Conservation (phyloP, 2,329 filamentous ascomycete genomes). For the Trichoderma gracile region DNA sequence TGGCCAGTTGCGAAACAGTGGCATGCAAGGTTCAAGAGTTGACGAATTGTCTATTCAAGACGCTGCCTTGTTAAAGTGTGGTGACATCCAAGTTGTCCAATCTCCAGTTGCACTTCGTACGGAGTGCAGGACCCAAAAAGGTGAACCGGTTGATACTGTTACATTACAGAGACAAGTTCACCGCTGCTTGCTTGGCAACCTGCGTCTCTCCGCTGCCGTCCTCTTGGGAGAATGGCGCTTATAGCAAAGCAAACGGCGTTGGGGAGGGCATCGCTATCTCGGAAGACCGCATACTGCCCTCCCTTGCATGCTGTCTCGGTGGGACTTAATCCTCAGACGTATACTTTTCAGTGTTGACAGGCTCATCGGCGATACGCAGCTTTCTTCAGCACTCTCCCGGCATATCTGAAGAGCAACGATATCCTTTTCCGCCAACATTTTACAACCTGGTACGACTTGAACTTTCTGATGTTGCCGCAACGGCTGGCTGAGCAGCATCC, state of each 20-base stretch:
- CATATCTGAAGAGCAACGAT: not conserved
- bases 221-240: too few relatives aligned
- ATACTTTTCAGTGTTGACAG: too few relatives aligned
- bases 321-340: too few relatives aligned
- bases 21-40: conserved; percentile 8
- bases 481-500: not conserved
- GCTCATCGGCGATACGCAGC: not conserved
- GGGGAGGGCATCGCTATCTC: not conserved
- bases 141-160: not conserved
- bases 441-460: not conserved
- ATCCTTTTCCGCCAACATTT: not conserved
- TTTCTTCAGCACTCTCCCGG: not conserved
- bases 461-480: not conserved
- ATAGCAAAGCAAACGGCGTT: not conserved
- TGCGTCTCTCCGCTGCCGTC: not conserved
- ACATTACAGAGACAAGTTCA: conserved; percentile 2
- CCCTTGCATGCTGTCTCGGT: too few relatives aligned
- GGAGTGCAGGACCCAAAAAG: not conserved
- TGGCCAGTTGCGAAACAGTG: conserved; percentile 8
- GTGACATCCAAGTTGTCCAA: not conserved
- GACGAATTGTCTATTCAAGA: conserved; percentile 3
- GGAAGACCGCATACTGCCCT: not conserved
- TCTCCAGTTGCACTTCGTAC: not conserved
- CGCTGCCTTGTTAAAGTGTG: conserved; percentile 17
- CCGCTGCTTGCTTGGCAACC: not conserved